phyloP scores from a whole-genome alignment of 2,329 filamentous ascomycete genomes.

The Aspergillus sp. region DNA sequence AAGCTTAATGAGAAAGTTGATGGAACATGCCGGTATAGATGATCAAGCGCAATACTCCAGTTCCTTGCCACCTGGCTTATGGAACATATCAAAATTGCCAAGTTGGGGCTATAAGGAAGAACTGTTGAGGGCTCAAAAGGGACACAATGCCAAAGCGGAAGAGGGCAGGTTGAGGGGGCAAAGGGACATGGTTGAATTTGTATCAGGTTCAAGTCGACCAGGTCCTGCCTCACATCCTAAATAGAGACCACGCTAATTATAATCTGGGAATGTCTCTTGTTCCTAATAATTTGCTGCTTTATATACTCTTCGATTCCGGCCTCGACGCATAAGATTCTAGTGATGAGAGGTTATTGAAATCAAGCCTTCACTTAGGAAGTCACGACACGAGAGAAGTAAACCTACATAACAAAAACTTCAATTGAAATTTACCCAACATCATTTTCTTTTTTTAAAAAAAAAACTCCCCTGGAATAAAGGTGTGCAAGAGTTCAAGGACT shows the following conservation, averaged over 20 bases:
- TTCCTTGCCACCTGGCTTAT: slow-evolving; percentile 45
- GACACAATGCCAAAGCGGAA: slow-evolving; percentile 33
- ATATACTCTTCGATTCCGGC: background rate
- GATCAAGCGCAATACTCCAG: slow-evolving; percentile 56
- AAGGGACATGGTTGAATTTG: slow-evolving; percentile 43
- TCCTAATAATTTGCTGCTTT: background rate
- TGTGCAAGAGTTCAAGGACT: background rate
- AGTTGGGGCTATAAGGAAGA: slow-evolving; percentile 49
- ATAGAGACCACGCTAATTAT: slow-evolving; percentile 7
- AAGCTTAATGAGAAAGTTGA: slow-evolving; percentile 56
- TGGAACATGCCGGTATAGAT: slow-evolving; percentile 58
- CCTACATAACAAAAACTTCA: background rate
- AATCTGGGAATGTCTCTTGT: background rate
- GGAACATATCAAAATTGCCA: slow-evolving; percentile 41
- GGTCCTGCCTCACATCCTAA: slow-evolving; percentile 1
- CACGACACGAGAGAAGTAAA: background rate
- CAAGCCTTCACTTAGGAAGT: background rate
- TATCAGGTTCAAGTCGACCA: slow-evolving; percentile 20
- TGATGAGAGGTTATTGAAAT: background rate
- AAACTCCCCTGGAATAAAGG: background rate
- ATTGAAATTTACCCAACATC: background rate
- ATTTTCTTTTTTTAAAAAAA: too few species aligned
- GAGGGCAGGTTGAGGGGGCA: slow-evolving; percentile 34
- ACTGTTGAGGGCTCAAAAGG: slow-evolving; percentile 44
- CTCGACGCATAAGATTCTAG: background rate